Conservation (phyloP, 345 rosid species). For the Jatropha curcas region DNA sequence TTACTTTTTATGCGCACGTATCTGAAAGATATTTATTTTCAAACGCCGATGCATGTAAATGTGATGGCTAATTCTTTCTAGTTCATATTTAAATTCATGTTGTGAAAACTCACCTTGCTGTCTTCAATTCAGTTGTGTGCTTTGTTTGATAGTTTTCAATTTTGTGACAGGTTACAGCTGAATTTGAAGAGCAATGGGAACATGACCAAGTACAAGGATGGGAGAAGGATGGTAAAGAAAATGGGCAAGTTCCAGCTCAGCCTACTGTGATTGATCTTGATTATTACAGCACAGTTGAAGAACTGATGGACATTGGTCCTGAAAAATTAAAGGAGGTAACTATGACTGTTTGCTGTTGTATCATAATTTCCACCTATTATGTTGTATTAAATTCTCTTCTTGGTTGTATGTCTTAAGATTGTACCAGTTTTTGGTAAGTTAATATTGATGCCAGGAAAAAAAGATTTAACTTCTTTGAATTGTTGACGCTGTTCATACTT, state of each 20-base stretch:
- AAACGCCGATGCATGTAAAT: background rate
- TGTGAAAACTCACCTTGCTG: too few species aligned
- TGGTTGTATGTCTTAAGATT: background rate
- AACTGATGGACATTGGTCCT: conserved; percentile 85
- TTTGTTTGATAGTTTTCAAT: conserved; percentile 1
- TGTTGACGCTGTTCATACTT: background rate
- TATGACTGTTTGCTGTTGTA: conserved; percentile 11
- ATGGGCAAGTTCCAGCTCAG: conserved; percentile 47
- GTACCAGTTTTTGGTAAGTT: background rate
- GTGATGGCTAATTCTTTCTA: background rate
- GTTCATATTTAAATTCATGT: background rate
- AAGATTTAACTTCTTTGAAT: background rate
- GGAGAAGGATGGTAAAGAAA: conserved; percentile 60
- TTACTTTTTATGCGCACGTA: background rate
- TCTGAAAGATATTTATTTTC: background rate
- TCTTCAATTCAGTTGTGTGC: background rate
- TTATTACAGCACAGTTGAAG: conserved; percentile 87
- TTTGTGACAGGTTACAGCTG: conserved; percentile 56
- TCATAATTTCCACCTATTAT: background rate
- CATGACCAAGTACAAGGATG: conserved; percentile 56
- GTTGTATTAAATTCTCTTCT: background rate
- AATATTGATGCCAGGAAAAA: background rate
- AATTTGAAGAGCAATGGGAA: conserved; percentile 79
- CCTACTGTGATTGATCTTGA: conserved; percentile 72
- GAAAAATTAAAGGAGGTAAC: conserved; percentile 85